Conservation (phyloP, 2,329 filamentous ascomycete species). For the Paramyrothecium roridum region DNA sequence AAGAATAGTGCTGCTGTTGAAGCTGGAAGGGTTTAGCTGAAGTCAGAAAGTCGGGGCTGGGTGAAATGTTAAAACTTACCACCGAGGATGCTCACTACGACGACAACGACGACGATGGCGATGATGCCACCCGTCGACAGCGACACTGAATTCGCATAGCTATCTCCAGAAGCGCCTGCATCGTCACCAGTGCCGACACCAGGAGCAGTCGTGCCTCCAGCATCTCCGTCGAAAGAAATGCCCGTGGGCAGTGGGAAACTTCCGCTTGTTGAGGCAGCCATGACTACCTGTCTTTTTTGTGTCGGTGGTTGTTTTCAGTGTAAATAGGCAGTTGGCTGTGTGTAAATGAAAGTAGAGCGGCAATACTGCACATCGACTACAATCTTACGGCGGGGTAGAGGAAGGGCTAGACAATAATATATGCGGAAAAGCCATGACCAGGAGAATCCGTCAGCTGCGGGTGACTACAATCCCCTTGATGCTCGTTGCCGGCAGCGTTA, state of each 20-base stretch:
- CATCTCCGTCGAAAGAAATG: slow-evolving; percentile 26
- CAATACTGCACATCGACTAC: neutral
- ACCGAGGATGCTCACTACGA: slow-evolving; percentile 63
- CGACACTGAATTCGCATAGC: slow-evolving; percentile 51
- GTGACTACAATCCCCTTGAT: neutral
- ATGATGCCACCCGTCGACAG: slow-evolving; percentile 68
- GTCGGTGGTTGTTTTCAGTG: neutral
- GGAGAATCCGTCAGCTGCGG: neutral
- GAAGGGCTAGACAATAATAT: neutral
- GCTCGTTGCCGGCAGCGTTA: neutral
- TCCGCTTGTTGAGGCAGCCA: slow-evolving; percentile 35
- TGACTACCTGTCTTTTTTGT: slow-evolving; percentile 17
- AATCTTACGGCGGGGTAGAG: neutral
- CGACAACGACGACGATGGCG: slow-evolving; percentile 72
- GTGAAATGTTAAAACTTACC: slow-evolving; percentile 46
- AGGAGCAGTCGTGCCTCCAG: slow-evolving; percentile 30
- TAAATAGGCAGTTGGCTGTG: slow-evolving; percentile 5
- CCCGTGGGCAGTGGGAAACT: slow-evolving; percentile 42
- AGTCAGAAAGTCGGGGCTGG: neutral
- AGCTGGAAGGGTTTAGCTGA: slow-evolving; percentile 38
- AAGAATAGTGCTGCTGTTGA: slow-evolving; percentile 68
- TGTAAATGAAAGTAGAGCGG: neutral
- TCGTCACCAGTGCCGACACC: slow-evolving; percentile 43
- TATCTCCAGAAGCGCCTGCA: slow-evolving; percentile 64
- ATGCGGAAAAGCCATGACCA: neutral